Base-by-base conservation (phyloP, 2,329 filamentous ascomycete species). In the Zymoseptoria brevis region DNA sequence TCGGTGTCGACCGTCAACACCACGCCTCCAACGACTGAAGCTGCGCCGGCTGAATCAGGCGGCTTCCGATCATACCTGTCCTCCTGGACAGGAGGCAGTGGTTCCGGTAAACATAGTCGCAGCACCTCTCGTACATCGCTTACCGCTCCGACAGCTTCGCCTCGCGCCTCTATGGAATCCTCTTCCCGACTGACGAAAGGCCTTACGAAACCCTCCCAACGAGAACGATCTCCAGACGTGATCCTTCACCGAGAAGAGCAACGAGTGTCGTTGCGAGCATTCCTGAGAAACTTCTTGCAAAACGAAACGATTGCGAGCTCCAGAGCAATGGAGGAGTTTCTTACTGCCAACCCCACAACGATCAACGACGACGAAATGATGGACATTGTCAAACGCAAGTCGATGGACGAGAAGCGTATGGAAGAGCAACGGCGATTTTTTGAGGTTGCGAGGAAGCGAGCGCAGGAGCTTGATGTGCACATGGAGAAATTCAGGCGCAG, bases 341-440 rank as follows among this genome's bases (percentile, higher is more conserved):
- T 99, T 30, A 89, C 86, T 1, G 78, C 78, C 1, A 78, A 88
- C n/a, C 86, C 87, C 0, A 83, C 95, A 24, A 84, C 81, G 1
- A 79, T 90, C 8, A 90, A 85, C 21, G 88, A 93, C 66, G 90
- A 94, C 60, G 94, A 99, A 70, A 77, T 87, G 26, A 82, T 87
- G 1, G 94, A 99, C 71, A 91, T 96, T 30, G 75, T 86, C 62
- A 83, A 83, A 60, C 83, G 94, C 56, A 95, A 92, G 73, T 81
- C 83, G 11, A 86, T 96, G 74, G 94, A 99, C 68, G 87, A 89
- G 72, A 89, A 88, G 74, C 86, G 94, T 51, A 83, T 97, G 56
- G 89, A 96, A 69, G 94, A 99, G 74, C 94, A 99, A 73, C 88
- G 86, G 71, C 84, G 86, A 64, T 99, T 99, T 72, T 99, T 96